Conservation (phyloP, 1,284 basidiomycete genomes). For the Quambalaria eucalypti region DNA sequence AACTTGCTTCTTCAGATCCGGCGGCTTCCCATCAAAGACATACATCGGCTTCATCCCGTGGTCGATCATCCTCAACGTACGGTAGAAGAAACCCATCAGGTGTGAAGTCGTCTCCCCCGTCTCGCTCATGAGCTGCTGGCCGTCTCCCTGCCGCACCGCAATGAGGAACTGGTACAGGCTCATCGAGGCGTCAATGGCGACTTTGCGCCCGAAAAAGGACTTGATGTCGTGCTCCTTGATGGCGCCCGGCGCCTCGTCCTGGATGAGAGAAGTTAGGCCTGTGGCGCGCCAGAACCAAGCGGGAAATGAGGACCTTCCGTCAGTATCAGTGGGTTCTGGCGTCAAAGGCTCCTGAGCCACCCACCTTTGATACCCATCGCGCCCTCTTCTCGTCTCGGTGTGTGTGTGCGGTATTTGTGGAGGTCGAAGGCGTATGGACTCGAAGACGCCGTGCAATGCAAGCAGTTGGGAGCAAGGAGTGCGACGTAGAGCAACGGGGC, state of each 20-base stretch:
- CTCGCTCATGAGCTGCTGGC: conserved; percentile 92
- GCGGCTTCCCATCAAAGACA: conserved; percentile 97
- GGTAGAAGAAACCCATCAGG: conserved; percentile 96
- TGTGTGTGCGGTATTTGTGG: too few species aligned
- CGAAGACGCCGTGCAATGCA: too few species aligned
- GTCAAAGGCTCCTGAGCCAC: background rate
- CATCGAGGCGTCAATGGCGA: conserved; percentile 74
- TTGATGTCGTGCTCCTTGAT: conserved; percentile 92
- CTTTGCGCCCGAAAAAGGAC: conserved; percentile 85
- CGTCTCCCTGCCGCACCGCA: conserved; percentile 88
- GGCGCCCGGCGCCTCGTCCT: conserved; percentile 73
- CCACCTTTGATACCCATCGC: conserved; percentile 1
- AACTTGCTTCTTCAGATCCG: conserved; percentile 90
- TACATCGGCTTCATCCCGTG: conserved; percentile 97
- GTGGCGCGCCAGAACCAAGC: conserved; percentile 34
- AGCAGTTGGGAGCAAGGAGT: too few species aligned
- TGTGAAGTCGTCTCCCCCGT: conserved; percentile 81
- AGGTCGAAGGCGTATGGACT: too few species aligned
- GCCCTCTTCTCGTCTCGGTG: too few species aligned
- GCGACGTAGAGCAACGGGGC: too few species aligned
- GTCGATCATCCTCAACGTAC: conserved; percentile 77
- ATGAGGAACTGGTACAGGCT: conserved; percentile 76
- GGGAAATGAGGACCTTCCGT: background rate
- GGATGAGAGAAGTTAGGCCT: conserved; percentile 78
- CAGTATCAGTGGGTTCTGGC: background rate